A percentile compares a stretch with the other conserved stretches of the same genome.
These are phyloP conservation scores for Diplogelasinospora grovesii DNA, from an alignment of 495 filamentous ascomycete genomes.

Conservation along the genomic window DNA sequence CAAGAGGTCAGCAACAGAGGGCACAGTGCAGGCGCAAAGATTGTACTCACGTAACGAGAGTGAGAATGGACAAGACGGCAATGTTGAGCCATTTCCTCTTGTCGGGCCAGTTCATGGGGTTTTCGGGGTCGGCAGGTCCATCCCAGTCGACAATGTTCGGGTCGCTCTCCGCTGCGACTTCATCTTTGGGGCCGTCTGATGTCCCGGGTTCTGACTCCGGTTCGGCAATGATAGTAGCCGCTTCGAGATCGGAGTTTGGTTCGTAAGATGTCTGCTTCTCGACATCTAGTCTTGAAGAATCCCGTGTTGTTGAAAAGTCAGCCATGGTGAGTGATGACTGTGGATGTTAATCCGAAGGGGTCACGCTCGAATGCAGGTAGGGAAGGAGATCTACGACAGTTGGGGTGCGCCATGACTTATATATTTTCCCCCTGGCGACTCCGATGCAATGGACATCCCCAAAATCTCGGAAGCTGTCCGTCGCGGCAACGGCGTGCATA, in stretches of 20 bases:
- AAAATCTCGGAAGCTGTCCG: no score
- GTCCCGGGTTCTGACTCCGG: slow-evolving; percentile 1
- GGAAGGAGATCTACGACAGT: no score
- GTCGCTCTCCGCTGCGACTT: slow-evolving; percentile 19
- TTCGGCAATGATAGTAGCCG: slow-evolving; percentile 17
- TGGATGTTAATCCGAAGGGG: no score
- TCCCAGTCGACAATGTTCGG: slow-evolving; percentile 40
- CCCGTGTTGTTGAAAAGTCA: slow-evolving; percentile 9
- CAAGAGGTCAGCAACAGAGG: slow-evolving; percentile 1
- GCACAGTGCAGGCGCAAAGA: neutral
- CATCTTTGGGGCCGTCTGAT: slow-evolving; percentile 6
- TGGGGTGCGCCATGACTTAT: no score
- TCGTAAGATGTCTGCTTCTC: slow-evolving; percentile 16
- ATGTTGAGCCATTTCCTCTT: slow-evolving; percentile 62
- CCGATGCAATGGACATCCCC: no score
- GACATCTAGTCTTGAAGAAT: slow-evolving; percentile 11
- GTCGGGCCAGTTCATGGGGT: slow-evolving; percentile 56
- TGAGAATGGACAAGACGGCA: slow-evolving; percentile 41
- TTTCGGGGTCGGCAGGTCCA: slow-evolving; percentile 51
- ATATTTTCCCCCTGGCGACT: no score
- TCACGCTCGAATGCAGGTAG: no score
- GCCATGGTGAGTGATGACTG: slow-evolving; percentile 21
- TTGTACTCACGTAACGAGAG: slow-evolving; percentile 33
- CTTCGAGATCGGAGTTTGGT: slow-evolving; percentile 18
- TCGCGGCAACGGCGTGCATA: no score